Evolutionary conservation across 345 rosid species (phyloP), one percentile per base, ranked within the genome.

Genomic region (Leavenworthia alabamica): DNA sequence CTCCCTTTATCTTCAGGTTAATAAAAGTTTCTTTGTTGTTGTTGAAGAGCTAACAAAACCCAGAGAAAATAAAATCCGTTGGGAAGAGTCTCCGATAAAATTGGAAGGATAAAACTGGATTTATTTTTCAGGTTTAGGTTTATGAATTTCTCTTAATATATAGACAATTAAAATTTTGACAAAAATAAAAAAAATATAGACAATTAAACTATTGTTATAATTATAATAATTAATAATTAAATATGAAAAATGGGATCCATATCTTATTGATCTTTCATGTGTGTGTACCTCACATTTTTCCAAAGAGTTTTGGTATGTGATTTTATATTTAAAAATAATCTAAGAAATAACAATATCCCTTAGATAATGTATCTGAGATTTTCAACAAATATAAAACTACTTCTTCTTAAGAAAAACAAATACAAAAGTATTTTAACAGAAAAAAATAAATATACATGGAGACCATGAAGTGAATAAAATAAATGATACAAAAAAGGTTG

Each of bases 261-360:
- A 37, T 46, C 57, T 70, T 32, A 54, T 51, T 42, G 32, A n/a
- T n/a, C 17, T 42, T 23, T 23, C 68, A 61, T 69, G 68, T 69
- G 62, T 62, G 74, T 70, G 68, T 62, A 39, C 64, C 69, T 70
- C 74, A 62, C 64, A 56, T 70, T 22, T 70, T 45, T 62, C 57
- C 55, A 16, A 43, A 60, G 14, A 14, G 8, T 48, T 52, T 16
- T 66, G 17, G 12, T 42, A 7, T 23, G 9, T 26, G 52, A 68
- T 15, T 15, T 50, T 67, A 16, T 31, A 48, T 39, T 20, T 0
- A 48, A 27, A 46, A 9, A 4, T 15, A 64, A 14, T 12, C 17
- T 31, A 26, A 26, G 7, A 26, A 26, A 7, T 26, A 42, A 42
- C 41, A 52, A 54, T 24, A 24, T 42, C 7, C 43, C 60, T 2